Evolutionary conservation across 495 filamentous ascomycete genomes (phyloP).

Genomic region (Aeminium ludgeri): DNA sequence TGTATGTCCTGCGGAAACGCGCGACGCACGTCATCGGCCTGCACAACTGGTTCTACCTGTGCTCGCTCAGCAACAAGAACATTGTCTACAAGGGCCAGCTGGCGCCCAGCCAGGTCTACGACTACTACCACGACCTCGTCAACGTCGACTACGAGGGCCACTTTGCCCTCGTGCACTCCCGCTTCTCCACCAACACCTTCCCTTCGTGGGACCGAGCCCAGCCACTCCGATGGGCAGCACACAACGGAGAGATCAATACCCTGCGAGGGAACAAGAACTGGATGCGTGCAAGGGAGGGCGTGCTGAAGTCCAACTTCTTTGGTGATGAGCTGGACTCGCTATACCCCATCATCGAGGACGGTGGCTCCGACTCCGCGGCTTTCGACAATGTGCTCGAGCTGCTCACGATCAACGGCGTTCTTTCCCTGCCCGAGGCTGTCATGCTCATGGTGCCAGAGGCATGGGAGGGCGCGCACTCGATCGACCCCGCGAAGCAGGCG

Average conservation of each 20-base stretch:
- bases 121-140: constrained; percentile 95
- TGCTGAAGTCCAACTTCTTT: constrained; percentile 85
- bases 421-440: constrained; percentile 91
- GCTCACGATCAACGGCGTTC: constrained; percentile 87
- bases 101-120: constrained; percentile 92
- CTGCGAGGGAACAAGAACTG: constrained; percentile 99
- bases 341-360: constrained; percentile 94
- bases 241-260: constrained; percentile 99
- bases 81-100: constrained; percentile 99
- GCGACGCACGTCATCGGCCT: constrained; percentile 86
- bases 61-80: constrained; percentile 94
- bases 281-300: constrained; percentile 96
- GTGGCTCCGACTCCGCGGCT: constrained; percentile 92
- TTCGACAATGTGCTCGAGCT: constrained; percentile 97
- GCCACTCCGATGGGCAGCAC: constrained; percentile 89
- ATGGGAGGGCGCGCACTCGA: constrained; percentile 85
- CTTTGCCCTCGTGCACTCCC: constrained; percentile 93
- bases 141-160: constrained; percentile 96
- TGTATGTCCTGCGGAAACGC: constrained; percentile 89
- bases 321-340: constrained; percentile 80
- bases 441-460: constrained; percentile 99
- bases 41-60: constrained; percentile 98
- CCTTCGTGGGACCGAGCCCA: constrained; percentile 98
- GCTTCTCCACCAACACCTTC: constrained; percentile 98
- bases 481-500: constrained; percentile 91